These are phyloP conservation scores for Alternaria alternata DNA, from an alignment of 2,329 filamentous ascomycete genomes.

Conservation along the genomic window DNA sequence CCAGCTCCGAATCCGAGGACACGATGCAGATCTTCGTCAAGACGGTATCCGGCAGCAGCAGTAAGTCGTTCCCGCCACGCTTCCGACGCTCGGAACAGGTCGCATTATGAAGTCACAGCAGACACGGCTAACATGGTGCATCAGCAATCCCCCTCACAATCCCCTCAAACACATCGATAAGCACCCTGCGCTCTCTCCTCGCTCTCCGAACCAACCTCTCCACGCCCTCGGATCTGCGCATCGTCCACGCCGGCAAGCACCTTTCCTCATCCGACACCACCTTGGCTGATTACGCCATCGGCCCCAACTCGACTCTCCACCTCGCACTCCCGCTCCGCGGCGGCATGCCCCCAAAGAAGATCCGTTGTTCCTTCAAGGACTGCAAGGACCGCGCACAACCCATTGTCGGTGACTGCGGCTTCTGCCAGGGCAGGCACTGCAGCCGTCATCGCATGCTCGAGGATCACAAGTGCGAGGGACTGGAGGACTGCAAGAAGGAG, in stretches of 20 bases:
- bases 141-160: conserved; percentile 66
- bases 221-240: conserved; percentile 59
- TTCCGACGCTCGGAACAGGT: conserved; percentile 27
- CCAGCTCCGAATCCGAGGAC: conserved; percentile 56
- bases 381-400: conserved; percentile 88
- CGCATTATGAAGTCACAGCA: background rate
- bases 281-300: conserved; percentile 59
- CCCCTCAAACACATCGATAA: conserved; percentile 62
- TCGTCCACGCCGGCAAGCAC: conserved; percentile 67
- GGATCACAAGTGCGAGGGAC: conserved; percentile 88
- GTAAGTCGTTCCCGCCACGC: conserved; percentile 53
- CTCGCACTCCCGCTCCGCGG: conserved; percentile 65
- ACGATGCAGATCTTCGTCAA: conserved; percentile 70
- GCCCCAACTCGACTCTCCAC: conserved; percentile 61
- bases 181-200: conserved; percentile 64
- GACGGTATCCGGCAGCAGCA: conserved; percentile 62
- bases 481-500: conserved; percentile 98
- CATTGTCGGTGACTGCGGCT: conserved; percentile 95
- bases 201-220: conserved; percentile 64
- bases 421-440: conserved; percentile 94
- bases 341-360: conserved; percentile 72
- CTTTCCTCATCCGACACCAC: conserved; percentile 55
- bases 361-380: conserved; percentile 86
- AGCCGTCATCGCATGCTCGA: conserved; percentile 93
- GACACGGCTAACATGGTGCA: conserved; percentile 24